Evolutionary conservation across 768 basidiomycete genomes (phyloP).

Genomic region (Pleurotus citrinopileatus): DNA sequence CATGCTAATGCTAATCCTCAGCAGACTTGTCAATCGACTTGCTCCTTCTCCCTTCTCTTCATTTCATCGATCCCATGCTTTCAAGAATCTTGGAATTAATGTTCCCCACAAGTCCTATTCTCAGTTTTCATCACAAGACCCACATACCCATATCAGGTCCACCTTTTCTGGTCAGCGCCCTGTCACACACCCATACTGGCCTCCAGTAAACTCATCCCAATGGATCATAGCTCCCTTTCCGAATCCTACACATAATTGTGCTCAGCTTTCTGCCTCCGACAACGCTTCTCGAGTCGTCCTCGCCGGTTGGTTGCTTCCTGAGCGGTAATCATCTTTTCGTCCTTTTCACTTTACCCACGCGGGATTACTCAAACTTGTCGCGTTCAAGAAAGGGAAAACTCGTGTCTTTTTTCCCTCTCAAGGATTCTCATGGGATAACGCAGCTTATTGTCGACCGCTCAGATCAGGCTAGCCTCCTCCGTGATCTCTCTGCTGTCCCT

Average conservation of each 20-base stretch:
- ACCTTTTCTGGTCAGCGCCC: slow-evolving; percentile 5
- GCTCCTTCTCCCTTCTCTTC: slow-evolving; percentile 16
- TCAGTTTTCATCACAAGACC: too few relatives aligned
- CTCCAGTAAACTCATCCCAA: too few relatives aligned
- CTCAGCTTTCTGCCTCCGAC: slow-evolving; percentile 47
- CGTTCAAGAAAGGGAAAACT: slow-evolving; percentile 61
- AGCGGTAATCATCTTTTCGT: slow-evolving; percentile 57
- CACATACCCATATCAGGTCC: slow-evolving; percentile 16
- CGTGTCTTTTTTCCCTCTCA: slow-evolving; percentile 85
- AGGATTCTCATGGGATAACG: slow-evolving; percentile 71
- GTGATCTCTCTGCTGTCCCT: slow-evolving; percentile 58
- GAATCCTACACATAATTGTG: slow-evolving; percentile 61
- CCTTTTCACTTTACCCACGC: slow-evolving; percentile 26
- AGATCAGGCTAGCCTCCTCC: slow-evolving; percentile 27
- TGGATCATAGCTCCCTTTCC: slow-evolving; percentile 64
- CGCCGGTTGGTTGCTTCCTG: slow-evolving; percentile 79
- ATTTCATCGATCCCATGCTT: slow-evolving; percentile 10
- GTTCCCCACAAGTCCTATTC: slow-evolving; percentile 9
- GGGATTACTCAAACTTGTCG: slow-evolving; percentile 29
- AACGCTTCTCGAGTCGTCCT: slow-evolving; percentile 64
- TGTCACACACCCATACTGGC: slow-evolving; percentile 12
- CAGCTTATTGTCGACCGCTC: slow-evolving; percentile 72
- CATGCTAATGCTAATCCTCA: too few relatives aligned
- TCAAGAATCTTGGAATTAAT: not conserved
- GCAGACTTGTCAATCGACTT: too few relatives aligned